A percentile compares a stretch with the other conserved stretches of the same genome.
phyloP scores from a whole-genome alignment of 805 yeast genomes.

The Schwanniomyces yamadae region DNA sequence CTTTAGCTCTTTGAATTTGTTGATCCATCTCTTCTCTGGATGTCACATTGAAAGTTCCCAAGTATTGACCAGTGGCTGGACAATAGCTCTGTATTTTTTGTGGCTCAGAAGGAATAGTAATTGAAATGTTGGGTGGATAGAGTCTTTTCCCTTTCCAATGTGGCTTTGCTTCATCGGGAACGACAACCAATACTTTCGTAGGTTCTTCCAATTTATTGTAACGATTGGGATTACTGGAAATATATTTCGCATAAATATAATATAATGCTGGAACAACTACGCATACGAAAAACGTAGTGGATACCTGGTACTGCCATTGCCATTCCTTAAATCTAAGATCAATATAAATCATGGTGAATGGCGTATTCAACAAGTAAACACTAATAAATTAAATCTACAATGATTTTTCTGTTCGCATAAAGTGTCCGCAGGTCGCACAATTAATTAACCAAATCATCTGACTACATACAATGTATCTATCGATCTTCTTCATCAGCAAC shows the following conservation, averaged over 20 bases:
- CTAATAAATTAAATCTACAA: no score
- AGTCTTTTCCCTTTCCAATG: constrained; percentile 91
- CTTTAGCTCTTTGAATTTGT: constrained; percentile 50
- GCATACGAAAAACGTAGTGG: constrained; percentile 41
- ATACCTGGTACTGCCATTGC: constrained; percentile 47
- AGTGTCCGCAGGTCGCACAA: no score
- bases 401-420: no score
- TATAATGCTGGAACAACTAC: constrained; percentile 37
- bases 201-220: constrained; percentile 45
- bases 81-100: constrained; percentile 77
- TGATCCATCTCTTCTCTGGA: constrained; percentile 69
- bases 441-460: no score
- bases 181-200: constrained; percentile 49
- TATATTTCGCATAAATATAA: constrained; percentile 35
- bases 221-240: constrained; percentile 37
- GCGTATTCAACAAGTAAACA: no score
- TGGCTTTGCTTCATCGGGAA: constrained; percentile 77
- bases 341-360: constrained; percentile 47
- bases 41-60: constrained; percentile 70
- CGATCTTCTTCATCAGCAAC: constrained; percentile 1
- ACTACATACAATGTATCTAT: not conserved
- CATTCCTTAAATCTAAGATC: constrained; percentile 39
- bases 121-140: constrained; percentile 53
- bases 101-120: constrained; percentile 62
- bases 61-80: constrained; percentile 91